Base-by-base conservation (phyloP, 306 rosid species). In the Lathyrus tuberosus region DNA sequence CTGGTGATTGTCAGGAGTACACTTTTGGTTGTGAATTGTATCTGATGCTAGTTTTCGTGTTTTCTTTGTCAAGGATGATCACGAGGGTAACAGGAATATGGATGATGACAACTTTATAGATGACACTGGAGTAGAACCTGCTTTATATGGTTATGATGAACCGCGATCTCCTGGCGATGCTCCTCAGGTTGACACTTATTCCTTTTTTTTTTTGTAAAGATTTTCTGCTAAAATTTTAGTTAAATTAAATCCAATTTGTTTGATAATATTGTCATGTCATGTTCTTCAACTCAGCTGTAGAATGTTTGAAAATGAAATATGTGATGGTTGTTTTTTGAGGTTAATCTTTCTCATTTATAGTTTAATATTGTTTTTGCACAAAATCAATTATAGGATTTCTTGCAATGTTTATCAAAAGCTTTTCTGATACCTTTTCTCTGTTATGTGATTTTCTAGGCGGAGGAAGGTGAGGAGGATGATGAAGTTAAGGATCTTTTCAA, bases 101-200 rank as follows among this genome's bases (percentile, higher is more conserved):
- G 99, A 95, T 62, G 99, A 95, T 76, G 97, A 95, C 68, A 95
- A 87, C 87, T 95, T 95, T 63, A 95, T 95, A 73, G 99, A 95
- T 76, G 99, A 95, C 81, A 91, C 62, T 59, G 96, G 96, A 38
- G 96, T 91, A 54, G 97, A 95, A 22, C 95, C 86, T 68, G 89
- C 81, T 49, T 76, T 78, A 6, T 95, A 88, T 72, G 89, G 85
- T 82, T 94, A 87, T 38, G 67, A 84, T 10, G 97, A 87, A 62
- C 86, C 77, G 0, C 89, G 76, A 13, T 94, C 99, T 59, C 99
- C 96, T 73, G 76, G 83, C 69, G 74, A 74, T 70, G 83, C 79
- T 61, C 96, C 99, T 4, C 95, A 95, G 99, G 99, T 95, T 31
- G 53, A 30, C 64, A 40, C 41, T 42, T 73, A 38, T 44, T 59